phyloP scores from a whole-genome alignment of 225 moss, liverwort and hornwort species.

The Marchantia polymorpha region DNA sequence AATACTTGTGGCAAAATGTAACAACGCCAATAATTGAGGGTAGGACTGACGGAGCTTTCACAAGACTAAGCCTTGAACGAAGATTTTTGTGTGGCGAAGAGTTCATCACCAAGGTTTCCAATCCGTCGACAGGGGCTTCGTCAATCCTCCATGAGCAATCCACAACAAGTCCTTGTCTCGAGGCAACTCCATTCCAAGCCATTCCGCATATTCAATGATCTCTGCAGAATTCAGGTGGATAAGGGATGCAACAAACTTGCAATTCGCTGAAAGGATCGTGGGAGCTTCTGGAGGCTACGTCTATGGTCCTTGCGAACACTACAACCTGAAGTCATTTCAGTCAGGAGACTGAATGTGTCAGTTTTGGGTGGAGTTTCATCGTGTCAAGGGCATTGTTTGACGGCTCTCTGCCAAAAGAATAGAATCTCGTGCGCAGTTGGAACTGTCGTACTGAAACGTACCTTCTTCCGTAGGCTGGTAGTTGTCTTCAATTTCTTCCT shows the following conservation, averaged over 20 bases:
- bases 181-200: slow-evolving; percentile 72
- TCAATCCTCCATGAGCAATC: slow-evolving; percentile 64
- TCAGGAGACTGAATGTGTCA: not conserved
- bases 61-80: not conserved
- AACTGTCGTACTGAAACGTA: not conserved
- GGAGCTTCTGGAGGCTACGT: no score
- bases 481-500: slow-evolving; percentile 42
- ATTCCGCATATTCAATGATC: slow-evolving; percentile 56
- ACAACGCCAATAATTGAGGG: not conserved
- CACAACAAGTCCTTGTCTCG: slow-evolving; percentile 56
- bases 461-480: slow-evolving; percentile 47
- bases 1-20: no score
- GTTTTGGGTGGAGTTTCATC: no score
- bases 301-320: no score
- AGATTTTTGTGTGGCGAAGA: not conserved
- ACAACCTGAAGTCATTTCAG: not conserved
- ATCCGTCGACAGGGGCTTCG: slow-evolving; percentile 46
- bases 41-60: not conserved
- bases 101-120: slow-evolving; percentile 65
- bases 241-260: no score
- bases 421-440: no score
- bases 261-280: no score
- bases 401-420: no score
- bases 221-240: slow-evolving; percentile 31
- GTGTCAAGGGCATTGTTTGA: no score